phyloP scores from a whole-genome alignment of 208 protist species.

The Acanthamoeba royreba region DNA sequence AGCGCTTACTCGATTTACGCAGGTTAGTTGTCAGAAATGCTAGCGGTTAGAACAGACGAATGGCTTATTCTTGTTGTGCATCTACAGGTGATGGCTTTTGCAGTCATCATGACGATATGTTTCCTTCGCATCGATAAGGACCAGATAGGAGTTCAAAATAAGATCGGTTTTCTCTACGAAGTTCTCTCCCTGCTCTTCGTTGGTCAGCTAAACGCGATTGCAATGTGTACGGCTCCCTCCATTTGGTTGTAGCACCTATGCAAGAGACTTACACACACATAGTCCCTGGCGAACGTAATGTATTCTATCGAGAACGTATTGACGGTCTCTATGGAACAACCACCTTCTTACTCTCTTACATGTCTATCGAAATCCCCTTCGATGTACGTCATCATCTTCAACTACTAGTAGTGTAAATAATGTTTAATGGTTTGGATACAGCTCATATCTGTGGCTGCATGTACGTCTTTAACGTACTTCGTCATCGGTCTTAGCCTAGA shows the following conservation, averaged over 20 bases:
- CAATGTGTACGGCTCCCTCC: background rate
- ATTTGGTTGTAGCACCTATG: background rate
- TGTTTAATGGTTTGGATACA: too few species aligned
- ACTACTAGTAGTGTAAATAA: too few species aligned
- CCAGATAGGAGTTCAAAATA: slow-evolving; percentile 37
- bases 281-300: slow-evolving; percentile 38
- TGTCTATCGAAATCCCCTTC: slow-evolving; percentile 41
- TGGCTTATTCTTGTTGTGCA: background rate
- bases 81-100: slow-evolving; percentile 44
- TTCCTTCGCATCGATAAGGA: slow-evolving; percentile 35
- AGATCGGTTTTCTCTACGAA: slow-evolving; percentile 45
- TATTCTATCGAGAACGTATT: slow-evolving; percentile 44
- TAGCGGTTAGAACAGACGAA: background rate
- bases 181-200: slow-evolving; percentile 43
- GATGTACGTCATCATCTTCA: background rate
- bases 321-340: slow-evolving; percentile 41
- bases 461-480: background rate
- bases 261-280: too few species aligned
- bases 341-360: slow-evolving; percentile 33
- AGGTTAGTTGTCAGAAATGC: background rate
- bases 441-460: background rate
- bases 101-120: slow-evolving; percentile 48
- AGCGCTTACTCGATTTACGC: slow-evolving; percentile 35
- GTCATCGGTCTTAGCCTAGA: background rate
- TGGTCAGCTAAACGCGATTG: slow-evolving; percentile 20